Conservation (phyloP, 371 early-diverging fungal species). For the Mortierella sp. region DNA sequence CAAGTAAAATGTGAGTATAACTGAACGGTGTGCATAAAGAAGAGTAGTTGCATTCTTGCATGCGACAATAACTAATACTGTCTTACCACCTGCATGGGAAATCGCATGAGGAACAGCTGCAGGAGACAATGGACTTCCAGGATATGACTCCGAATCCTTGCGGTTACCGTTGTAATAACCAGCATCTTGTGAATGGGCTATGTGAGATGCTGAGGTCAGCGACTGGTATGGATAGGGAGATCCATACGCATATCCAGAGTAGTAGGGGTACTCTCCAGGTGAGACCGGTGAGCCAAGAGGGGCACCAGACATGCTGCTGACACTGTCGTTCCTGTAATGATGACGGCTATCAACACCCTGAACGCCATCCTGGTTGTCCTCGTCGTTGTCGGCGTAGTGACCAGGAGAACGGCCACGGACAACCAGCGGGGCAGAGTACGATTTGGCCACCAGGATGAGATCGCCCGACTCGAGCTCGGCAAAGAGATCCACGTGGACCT, state of each 20-base stretch:
- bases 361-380: constrained; percentile 18
- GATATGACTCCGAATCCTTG: constrained; percentile 43
- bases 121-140: constrained; percentile 47
- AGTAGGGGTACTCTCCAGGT: constrained; percentile 42
- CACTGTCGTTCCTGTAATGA: constrained; percentile 51
- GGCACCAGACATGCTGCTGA: constrained; percentile 40
- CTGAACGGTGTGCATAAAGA: neutral
- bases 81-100: constrained; percentile 30
- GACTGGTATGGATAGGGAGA: constrained; percentile 54
- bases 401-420: constrained; percentile 96
- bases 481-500: constrained; percentile 77
- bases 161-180: constrained; percentile 40
- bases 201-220: constrained; percentile 47
- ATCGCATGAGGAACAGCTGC: constrained; percentile 23
- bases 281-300: constrained; percentile 36
- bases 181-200: constrained; percentile 37
- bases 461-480: constrained; percentile 72
- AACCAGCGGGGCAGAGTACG: constrained; percentile 88
- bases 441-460: constrained; percentile 72
- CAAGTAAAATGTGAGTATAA: neutral
- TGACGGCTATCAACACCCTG: constrained; percentile 27
- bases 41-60: neutral
- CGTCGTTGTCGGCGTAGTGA: constrained; percentile 83
- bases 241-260: constrained; percentile 39
- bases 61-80: neutral